These are phyloP conservation scores for Amaranthus hypochondriacus DNA, from an alignment of 148 eudicot species.

Conservation along the genomic window DNA sequence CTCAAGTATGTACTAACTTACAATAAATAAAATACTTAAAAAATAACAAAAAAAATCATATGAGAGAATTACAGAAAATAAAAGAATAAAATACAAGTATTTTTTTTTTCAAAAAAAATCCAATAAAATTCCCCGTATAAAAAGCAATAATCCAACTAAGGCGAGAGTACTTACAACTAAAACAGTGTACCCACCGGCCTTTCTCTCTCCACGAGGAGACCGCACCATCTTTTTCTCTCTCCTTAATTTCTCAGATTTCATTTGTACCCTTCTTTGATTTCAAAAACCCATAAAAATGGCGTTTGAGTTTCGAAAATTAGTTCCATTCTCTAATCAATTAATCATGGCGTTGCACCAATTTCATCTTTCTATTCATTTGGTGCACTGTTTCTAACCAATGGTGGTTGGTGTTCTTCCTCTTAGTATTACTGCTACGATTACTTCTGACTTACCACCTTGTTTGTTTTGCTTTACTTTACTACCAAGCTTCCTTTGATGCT, in stretches of 20 bases:
- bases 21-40: no score
- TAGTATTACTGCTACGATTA: not conserved
- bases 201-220: no score
- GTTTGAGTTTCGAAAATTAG: slow-evolving; percentile 13
- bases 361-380: not conserved
- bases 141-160: no score
- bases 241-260: slow-evolving; percentile 2
- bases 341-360: not conserved
- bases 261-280: not conserved
- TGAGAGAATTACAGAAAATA: no score
- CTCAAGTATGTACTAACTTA: no score
- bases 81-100: no score
- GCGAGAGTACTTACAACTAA: no score
- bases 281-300: slow-evolving; percentile 20
- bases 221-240: not conserved
- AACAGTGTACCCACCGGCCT: no score
- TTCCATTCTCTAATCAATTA: not conserved
- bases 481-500: slow-evolving; percentile 10
- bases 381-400: slow-evolving; percentile 6
- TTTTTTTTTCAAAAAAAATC: no score
- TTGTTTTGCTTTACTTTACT: slow-evolving; percentile 14
- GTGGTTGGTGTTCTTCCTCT: slow-evolving; percentile 4
- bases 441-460: not conserved
- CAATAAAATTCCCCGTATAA: no score
- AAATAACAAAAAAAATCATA: no score